Evolutionary conservation across 805 yeast species (phyloP).

Genomic region (Brettanomyces naardenensis): DNA sequence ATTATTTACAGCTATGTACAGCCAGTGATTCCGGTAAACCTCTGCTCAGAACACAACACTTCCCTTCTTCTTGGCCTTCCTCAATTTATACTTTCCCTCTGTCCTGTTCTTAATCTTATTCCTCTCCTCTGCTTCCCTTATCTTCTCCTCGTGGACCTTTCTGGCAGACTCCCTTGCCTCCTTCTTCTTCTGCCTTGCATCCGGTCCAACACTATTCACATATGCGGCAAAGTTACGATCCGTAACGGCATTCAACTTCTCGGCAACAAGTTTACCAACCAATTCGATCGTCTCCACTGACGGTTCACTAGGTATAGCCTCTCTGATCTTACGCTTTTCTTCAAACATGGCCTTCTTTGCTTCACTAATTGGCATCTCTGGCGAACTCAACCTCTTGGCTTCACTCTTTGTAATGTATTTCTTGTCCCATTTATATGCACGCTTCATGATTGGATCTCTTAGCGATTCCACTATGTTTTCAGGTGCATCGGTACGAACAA

Average conservation of each 20-base stretch:
- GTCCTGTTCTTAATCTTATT: slow-evolving; percentile 14
- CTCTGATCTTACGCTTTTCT: slow-evolving; percentile 42
- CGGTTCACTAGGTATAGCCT: slow-evolving; percentile 30
- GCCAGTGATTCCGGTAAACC: too few species aligned
- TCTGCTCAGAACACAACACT: not conserved
- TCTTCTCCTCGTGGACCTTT: slow-evolving; percentile 11
- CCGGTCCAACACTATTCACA: slow-evolving; percentile 22
- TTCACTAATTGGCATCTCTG: slow-evolving; percentile 69
- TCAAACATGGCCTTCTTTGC: slow-evolving; percentile 53
- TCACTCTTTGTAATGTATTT: slow-evolving; percentile 48
- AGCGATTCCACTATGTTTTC: slow-evolving; percentile 49
- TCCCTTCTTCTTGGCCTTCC: not conserved
- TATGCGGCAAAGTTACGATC: slow-evolving; percentile 25
- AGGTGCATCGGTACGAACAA: slow-evolving; percentile 66
- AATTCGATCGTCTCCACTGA: slow-evolving; percentile 36
- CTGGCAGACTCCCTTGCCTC: slow-evolving; percentile 13
- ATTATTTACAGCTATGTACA: too few species aligned
- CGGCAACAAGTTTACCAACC: slow-evolving; percentile 34
- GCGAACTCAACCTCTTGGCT: slow-evolving; percentile 54
- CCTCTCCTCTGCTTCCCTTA: slow-evolving; percentile 16
- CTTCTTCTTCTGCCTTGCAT: slow-evolving; percentile 12
- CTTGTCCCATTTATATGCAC: slow-evolving; percentile 47
- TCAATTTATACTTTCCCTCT: slow-evolving; percentile 10
- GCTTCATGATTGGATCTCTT: slow-evolving; percentile 68
- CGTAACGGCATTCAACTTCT: slow-evolving; percentile 24